Evolutionary conservation across 495 filamentous ascomycete genomes (phyloP), one percentile per base, ranked within the genome.

Genomic region (Penicillium maclennaniae): DNA sequence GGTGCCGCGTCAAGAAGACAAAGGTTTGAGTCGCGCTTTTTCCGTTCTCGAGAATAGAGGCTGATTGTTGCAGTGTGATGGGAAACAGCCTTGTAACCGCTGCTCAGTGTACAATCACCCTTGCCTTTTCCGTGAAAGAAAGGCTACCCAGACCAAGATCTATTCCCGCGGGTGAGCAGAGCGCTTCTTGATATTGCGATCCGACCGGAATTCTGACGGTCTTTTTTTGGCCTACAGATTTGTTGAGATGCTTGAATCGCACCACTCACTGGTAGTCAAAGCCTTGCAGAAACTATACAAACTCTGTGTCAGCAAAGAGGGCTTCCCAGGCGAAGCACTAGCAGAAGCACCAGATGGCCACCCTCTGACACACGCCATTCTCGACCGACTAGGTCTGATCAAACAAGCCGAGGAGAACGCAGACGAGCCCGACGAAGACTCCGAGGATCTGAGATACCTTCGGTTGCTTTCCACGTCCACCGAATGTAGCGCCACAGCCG

Each of bases 221-320:
- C 16, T 9, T 14, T 14, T 9, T 7, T 2, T 23, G 23, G 23
- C 26, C 5, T 17, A 4, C 26, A 77, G 74, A 45, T 77, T 76
- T 34, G 74, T 77, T 26, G 74, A 77, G 49, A 76, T 77, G 72
- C 67, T 77, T 17, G 71, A 76, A 50, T 76, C 74, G 12, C 71
- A 76, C 34, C 74, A 76, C 48, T 71, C 71, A 1, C 54, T 76
- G 1, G 71, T 75, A 7, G 68, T 77, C 46, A 73, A 77, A 53
- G 74, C 71, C 1, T 57, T 77, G 9, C 72, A 75, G 47, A 67
- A 69, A 46, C 61, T 77, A 14, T 76, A 77, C 61, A 75, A 69
- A 37, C 62, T 69, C 55, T 77, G 71, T 54, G 53, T 75, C 34
- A 70, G 66, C 53, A 73, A 74, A 12, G 72, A 77, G 58, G 68